phyloP scores from a whole-genome alignment of 805 yeast species.

The Groenewaldozyma salmanticensis region DNA sequence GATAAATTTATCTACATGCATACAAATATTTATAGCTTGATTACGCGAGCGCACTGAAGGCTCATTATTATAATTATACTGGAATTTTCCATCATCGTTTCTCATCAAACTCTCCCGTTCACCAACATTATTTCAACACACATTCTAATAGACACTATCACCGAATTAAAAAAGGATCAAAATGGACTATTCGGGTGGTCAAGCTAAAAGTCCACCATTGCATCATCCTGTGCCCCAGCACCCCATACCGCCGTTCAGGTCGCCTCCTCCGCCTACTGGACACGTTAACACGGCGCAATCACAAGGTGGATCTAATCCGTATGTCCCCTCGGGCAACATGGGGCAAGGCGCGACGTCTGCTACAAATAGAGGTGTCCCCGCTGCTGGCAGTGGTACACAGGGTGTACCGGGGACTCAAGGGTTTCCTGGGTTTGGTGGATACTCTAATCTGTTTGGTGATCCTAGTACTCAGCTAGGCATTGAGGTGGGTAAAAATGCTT shows the following conservation, averaged over 20 bases:
- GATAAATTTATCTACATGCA: no score
- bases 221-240: slow-evolving; percentile 39
- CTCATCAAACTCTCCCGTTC: no score
- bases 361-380: slow-evolving; percentile 21
- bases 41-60: no score
- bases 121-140: no score
- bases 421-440: slow-evolving; percentile 17
- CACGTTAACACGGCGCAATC: slow-evolving; percentile 1
- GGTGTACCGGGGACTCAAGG: slow-evolving; percentile 11
- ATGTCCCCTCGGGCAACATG: slow-evolving; percentile 12
- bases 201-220: slow-evolving; percentile 30
- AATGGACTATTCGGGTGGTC: no score
- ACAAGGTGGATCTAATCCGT: slow-evolving; percentile 8
- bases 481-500: slow-evolving; percentile 79
- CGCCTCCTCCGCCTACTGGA: slow-evolving; percentile 21
- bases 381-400: slow-evolving; percentile 18
- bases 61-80: no score
- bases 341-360: slow-evolving; percentile 5
- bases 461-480: slow-evolving; percentile 79
- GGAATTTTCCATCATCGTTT: no score
- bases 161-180: no score
- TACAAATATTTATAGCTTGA: no score
- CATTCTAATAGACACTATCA: no score
- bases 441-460: slow-evolving; percentile 48
- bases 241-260: slow-evolving; percentile 30